Base-by-base conservation (phyloP, 2,329 filamentous ascomycete genomes). In the Sarocladiaceae sp. region DNA sequence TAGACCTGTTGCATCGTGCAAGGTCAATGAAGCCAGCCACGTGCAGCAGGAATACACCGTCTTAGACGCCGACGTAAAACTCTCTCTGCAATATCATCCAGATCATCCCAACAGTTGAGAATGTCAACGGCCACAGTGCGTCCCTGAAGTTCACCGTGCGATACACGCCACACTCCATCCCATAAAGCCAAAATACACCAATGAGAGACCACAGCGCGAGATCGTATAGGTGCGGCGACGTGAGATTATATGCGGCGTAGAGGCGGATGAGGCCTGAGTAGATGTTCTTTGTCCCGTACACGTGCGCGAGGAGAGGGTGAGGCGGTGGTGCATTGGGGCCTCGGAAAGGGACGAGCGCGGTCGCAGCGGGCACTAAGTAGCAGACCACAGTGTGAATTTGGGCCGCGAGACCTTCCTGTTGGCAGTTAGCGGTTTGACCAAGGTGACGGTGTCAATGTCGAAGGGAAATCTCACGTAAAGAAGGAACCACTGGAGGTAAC, bases 241-340 rank as follows among this genome's bases (percentile, higher is more conserved):
- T 57, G 44, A 70, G 61, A 51, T 66, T 50, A 36, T 68, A 69
- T 3, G 67, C 67, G 1, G 67, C 65, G 46, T 65, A 66, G 10
- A 62, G 33, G 13, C 67, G 60, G 51, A 70, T 70, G 33, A 63
- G 42, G 15, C 56, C 62, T 7, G 66, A 64, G 57, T 69, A 70
- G 37, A 67, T 33, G 51, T 69, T 70, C 60, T 69, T 67, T 31
- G 65, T 52, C 13, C 62, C 67, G 54, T 70, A 70, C 4, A 65
- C 55, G 51, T 62, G 67, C 5, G 68, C 64, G 17, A 64, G 56
- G n/a, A 70, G 58, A 3, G 57, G 36, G 6, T 59, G 55, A 12
- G 59, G 57, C 7, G 58, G 56, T 20, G 64, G 64, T 3, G 60
- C 58, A 4, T 52, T 39, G 7, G 64, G 59, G 15, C 67, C 66